Evolutionary conservation across 495 filamentous ascomycete genomes (phyloP).

Genomic region (Aspergillus nidulans): DNA sequence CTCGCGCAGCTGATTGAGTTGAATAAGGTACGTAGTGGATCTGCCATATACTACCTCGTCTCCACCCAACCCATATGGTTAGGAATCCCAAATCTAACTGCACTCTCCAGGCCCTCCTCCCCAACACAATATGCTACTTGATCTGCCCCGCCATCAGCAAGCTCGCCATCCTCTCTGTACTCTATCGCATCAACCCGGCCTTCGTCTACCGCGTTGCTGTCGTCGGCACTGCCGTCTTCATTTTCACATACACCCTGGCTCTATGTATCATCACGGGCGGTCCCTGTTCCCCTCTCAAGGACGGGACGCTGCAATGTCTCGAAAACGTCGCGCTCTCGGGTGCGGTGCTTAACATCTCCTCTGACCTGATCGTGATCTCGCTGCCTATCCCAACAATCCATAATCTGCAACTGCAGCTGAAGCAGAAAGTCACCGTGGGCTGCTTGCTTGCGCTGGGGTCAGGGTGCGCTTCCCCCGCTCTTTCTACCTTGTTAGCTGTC

Average conservation of each 20-base stretch:
- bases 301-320: slow-evolving; percentile 16
- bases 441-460: slow-evolving; percentile 18
- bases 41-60: no score
- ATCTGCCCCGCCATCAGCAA: slow-evolving; percentile 14
- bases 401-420: slow-evolving; percentile 15
- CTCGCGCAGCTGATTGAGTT: slow-evolving; percentile 16
- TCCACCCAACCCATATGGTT: no score
- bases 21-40: neutral
- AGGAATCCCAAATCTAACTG: no score
- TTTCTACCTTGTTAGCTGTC: no score
- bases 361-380: slow-evolving; percentile 15
- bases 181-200: slow-evolving; percentile 16
- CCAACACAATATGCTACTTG: slow-evolving; percentile 16
- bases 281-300: slow-evolving; percentile 18
- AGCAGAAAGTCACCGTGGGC: slow-evolving; percentile 17
- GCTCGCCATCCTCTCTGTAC: slow-evolving; percentile 17
- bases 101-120: slow-evolving; percentile 2
- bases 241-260: slow-evolving; percentile 17
- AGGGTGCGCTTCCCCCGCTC: slow-evolving; percentile 8
- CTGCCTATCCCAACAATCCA: slow-evolving; percentile 18
- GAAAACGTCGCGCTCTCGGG: slow-evolving; percentile 18
- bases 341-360: slow-evolving; percentile 16
- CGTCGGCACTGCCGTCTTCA: slow-evolving; percentile 9
- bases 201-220: slow-evolving; percentile 12
- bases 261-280: slow-evolving; percentile 20